These are phyloP conservation scores for Boletellus ananas DNA, from an alignment of 768 basidiomycete species.

Conservation along the genomic window DNA sequence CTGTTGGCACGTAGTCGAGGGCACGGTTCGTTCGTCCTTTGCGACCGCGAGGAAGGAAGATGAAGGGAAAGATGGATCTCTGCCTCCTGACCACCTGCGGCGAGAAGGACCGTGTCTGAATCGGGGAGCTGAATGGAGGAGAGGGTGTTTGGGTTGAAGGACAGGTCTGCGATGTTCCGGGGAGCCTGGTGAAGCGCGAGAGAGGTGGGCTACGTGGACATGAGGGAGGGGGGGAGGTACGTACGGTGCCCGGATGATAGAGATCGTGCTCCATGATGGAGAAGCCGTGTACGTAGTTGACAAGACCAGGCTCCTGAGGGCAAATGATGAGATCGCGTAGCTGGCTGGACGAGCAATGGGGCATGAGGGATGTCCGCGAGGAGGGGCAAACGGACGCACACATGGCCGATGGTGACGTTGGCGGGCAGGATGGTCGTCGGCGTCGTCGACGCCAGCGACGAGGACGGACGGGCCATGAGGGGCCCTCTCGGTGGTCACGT, in stretches of 20 bases:
- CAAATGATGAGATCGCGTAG: slow-evolving; percentile 76
- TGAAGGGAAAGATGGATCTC: slow-evolving; percentile 66
- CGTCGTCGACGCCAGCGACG: slow-evolving; percentile 40
- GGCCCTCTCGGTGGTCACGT: slow-evolving; percentile 11
- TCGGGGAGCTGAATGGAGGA: slow-evolving; percentile 51
- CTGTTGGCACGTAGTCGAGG: slow-evolving; percentile 8
- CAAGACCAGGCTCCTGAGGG: slow-evolving; percentile 59
- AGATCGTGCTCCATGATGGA: slow-evolving; percentile 64
- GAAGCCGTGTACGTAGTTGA: slow-evolving; percentile 55
- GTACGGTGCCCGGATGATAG: slow-evolving; percentile 42
- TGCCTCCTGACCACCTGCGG: slow-evolving; percentile 70
- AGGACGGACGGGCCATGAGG: slow-evolving; percentile 46
- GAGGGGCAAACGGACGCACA: slow-evolving; percentile 39
- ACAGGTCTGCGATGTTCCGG: slow-evolving; percentile 48
- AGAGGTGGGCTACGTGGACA: slow-evolving; percentile 13
- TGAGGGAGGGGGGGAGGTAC: slow-evolving; percentile 22
- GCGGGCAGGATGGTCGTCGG: slow-evolving; percentile 43
- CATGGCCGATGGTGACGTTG: slow-evolving; percentile 55
- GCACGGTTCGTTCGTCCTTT: slow-evolving; percentile 13
- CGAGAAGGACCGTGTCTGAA: slow-evolving; percentile 57
- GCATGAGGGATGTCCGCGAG: slow-evolving; percentile 9
- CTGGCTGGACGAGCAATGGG: slow-evolving; percentile 44
- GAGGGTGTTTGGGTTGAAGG: slow-evolving; percentile 63
- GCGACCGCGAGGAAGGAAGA: slow-evolving; percentile 22
- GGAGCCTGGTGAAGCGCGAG: slow-evolving; percentile 35